A percentile compares a stretch with the other conserved stretches of the same genome.
phyloP scores from a whole-genome alignment of 441 rosid species.

The Populus hybrid region DNA sequence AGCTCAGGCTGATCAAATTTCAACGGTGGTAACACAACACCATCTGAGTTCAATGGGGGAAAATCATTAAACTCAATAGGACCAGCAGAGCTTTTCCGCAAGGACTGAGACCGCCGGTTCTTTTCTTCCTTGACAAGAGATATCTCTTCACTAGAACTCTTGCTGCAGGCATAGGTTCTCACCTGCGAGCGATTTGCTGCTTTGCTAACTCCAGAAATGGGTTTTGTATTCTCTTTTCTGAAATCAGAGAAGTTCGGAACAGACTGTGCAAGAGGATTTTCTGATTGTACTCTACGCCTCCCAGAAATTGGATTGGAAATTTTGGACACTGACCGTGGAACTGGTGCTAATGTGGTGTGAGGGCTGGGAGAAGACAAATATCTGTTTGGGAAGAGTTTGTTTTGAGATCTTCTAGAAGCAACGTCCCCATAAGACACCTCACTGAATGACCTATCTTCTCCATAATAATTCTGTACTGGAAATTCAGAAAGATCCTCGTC shows the following conservation, averaged over 20 bases:
- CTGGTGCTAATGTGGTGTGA: constrained; percentile 49
- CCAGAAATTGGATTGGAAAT: constrained; percentile 49
- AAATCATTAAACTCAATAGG: constrained; percentile 57
- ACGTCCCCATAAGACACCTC: constrained; percentile 43
- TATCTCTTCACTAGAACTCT: constrained; percentile 56
- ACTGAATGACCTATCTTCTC: constrained; percentile 44
- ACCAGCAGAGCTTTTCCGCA: constrained; percentile 58
- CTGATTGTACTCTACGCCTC: constrained; percentile 68
- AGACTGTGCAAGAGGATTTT: constrained; percentile 74
- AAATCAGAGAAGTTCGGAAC: constrained; percentile 85
- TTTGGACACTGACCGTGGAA: constrained; percentile 61
- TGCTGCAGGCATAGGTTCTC: constrained; percentile 60
- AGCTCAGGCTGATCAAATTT: constrained; percentile 55
- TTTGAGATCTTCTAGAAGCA: constrained; percentile 55
- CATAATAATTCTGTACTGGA: constrained; percentile 36
- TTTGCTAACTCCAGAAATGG: constrained; percentile 60
- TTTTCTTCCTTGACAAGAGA: constrained; percentile 66
- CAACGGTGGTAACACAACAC: constrained; percentile 38
- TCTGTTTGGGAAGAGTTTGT: constrained; percentile 54
- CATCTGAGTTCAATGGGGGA: constrained; percentile 43
- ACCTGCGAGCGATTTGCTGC: constrained; percentile 49
- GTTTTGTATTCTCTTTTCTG: constrained; percentile 85
- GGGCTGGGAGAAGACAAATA: constrained; percentile 52
- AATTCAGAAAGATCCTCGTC: constrained; percentile 57
- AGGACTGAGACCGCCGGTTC: constrained; percentile 45